These are phyloP conservation scores for Stevia rebaudiana DNA, from an alignment of 140 eudicot genomes.

Conservation along the genomic window DNA sequence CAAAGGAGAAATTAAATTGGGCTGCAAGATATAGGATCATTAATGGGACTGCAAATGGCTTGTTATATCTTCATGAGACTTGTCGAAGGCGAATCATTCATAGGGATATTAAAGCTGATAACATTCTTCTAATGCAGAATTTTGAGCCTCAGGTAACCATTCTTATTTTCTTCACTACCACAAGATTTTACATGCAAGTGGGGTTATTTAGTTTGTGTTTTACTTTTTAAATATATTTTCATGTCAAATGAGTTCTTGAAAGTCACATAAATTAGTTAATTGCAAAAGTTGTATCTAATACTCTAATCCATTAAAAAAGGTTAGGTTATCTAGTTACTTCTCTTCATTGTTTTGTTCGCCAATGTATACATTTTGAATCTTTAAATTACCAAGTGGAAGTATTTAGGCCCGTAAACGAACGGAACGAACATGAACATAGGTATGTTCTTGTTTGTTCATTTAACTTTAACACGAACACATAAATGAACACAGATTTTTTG, in stretches of 20 bases:
- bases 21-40: conserved; percentile 57
- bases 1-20: conserved; percentile 61
- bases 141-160: conserved; percentile 74
- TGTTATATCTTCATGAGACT: conserved; percentile 70
- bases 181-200: not conserved
- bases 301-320: not conserved
- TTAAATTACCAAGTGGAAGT: not conserved
- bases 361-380: not conserved
- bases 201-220: not conserved
- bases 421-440: too few relatives aligned
- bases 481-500: too few relatives aligned
- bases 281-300: not conserved
- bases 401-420: too few relatives aligned
- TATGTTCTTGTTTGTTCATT: too few relatives aligned
- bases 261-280: not conserved
- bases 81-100: conserved; percentile 83
- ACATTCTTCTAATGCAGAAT: conserved; percentile 68
- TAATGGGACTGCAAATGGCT: conserved; percentile 74
- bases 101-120: conserved; percentile 84
- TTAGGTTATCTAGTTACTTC: not conserved
- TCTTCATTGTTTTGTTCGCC: not conserved
- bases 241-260: not conserved
- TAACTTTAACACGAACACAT: too few relatives aligned
- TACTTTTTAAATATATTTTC: not conserved
- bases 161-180: not conserved